Conservation (phyloP, 345 rosid genomes). For the Acer saccharum region DNA sequence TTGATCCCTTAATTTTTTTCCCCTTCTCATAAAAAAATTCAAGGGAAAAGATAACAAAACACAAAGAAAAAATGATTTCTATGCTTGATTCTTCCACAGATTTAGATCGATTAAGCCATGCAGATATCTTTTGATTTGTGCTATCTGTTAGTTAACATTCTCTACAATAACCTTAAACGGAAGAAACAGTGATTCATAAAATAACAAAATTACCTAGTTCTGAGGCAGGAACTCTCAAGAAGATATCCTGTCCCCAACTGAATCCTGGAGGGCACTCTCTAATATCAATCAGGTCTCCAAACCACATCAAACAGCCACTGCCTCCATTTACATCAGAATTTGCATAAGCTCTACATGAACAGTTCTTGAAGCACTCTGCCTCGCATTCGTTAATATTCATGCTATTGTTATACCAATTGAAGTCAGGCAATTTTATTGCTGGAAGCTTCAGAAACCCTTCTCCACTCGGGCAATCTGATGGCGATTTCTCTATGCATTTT, state of each 20-base stretch:
- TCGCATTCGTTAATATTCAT: conserved; percentile 13
- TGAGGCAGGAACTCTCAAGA: conserved; percentile 26
- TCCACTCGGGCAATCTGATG: background rate
- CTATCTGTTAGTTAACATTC: no score
- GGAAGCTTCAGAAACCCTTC: conserved; percentile 17
- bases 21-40: no score
- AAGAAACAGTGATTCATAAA: background rate
- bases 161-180: background rate
- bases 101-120: no score
- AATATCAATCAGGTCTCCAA: conserved; percentile 29
- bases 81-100: no score
- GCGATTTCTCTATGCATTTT: no score
- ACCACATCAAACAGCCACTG: conserved; percentile 41
- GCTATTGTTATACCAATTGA: no score
- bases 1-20: no score
- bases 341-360: conserved; percentile 37
- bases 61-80: no score
- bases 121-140: background rate
- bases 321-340: conserved; percentile 30
- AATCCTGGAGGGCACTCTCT: background rate
- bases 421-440: conserved; percentile 27
- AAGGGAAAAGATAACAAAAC: no score
- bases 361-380: conserved; percentile 30
- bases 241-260: conserved; percentile 29
- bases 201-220: conserved; percentile 22